Percentiles rank a stretch among this genome's conserved stretches.
Evolutionary conservation across 371 early-diverging fungal genomes (phyloP).

Genomic region (Mucor racemosus): DNA sequence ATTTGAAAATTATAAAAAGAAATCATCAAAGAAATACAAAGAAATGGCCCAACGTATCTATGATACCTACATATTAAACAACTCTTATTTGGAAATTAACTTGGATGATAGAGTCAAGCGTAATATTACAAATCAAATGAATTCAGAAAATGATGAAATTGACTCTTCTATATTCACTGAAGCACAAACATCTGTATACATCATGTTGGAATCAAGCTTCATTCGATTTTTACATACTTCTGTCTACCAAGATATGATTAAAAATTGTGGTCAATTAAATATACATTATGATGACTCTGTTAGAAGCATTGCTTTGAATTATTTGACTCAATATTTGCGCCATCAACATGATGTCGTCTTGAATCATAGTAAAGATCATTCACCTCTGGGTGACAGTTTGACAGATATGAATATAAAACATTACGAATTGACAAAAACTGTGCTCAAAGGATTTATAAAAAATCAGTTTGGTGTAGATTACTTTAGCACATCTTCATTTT

Average conservation of each 20-base stretch:
- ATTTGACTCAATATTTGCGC: not conserved
- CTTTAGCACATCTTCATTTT: not conserved
- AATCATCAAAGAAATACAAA: conserved; percentile 30
- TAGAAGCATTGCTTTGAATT: conserved; percentile 30
- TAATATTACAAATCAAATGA: conserved; percentile 25
- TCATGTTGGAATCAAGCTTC: conserved; percentile 52
- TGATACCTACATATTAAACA: conserved; percentile 46
- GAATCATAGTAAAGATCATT: not conserved
- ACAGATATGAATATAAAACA: not conserved
- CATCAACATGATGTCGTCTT: not conserved
- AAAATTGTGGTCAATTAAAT: conserved; percentile 39
- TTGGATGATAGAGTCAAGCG: conserved; percentile 55
- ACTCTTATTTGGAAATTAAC: conserved; percentile 58
- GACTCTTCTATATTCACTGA: conserved; percentile 37
- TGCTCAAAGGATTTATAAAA: not conserved
- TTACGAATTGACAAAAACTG: not conserved
- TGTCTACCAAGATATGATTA: conserved; percentile 37
- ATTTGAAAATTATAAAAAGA: conserved; percentile 41
- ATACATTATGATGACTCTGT: conserved; percentile 28
- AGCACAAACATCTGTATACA: conserved; percentile 52
- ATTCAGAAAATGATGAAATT: conserved; percentile 12
- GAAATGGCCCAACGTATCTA: conserved; percentile 51
- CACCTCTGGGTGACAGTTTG: not conserved
- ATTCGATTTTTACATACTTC: conserved; percentile 36
- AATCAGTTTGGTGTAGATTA: not conserved